Evolutionary conservation across 495 filamentous ascomycete genomes (phyloP).

Genomic region (Astrothelium subdiscretum): DNA sequence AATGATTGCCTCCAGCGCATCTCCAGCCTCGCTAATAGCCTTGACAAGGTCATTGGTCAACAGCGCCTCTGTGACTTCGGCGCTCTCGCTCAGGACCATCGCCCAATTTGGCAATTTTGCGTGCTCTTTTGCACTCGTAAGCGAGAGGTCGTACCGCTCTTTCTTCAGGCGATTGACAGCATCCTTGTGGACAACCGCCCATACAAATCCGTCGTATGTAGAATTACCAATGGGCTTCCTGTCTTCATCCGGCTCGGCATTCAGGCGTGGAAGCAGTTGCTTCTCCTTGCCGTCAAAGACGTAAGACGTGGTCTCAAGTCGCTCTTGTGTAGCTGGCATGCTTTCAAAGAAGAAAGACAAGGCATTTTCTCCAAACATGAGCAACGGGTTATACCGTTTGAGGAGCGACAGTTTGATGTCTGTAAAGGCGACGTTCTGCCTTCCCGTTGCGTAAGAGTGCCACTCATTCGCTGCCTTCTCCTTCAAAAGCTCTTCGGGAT

Average conservation of each 20-base stretch:
- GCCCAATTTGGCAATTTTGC: conserved; percentile 82
- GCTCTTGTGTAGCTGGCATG: conserved; percentile 54
- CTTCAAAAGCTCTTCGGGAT: conserved; percentile 54
- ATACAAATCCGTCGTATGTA: conserved; percentile 82
- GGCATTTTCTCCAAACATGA: conserved; percentile 52
- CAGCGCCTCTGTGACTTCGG: conserved; percentile 82
- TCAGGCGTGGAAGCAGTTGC: conserved; percentile 51
- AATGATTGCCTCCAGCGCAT: conserved; percentile 76
- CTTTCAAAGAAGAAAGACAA: conserved; percentile 71
- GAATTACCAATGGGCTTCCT: conserved; percentile 54
- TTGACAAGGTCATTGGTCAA: conserved; percentile 74
- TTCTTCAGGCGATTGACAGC: conserved; percentile 80
- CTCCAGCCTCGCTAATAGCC: conserved; percentile 68
- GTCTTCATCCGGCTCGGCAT: conserved; percentile 35
- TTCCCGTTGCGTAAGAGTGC: conserved; percentile 79
- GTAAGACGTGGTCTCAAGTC: conserved; percentile 61
- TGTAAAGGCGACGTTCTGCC: conserved; percentile 85
- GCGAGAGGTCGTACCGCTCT: conserved; percentile 86
- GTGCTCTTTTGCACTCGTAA: conserved; percentile 86
- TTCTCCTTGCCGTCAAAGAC: conserved; percentile 87
- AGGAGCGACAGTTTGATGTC: conserved; percentile 71
- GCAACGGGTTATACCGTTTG: conserved; percentile 84
- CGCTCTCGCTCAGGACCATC: conserved; percentile 92
- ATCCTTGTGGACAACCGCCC: conserved; percentile 90
- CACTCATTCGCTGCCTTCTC: conserved; percentile 79